Evolutionary conservation across 192 early-diverging fungal genomes (phyloP).

Genomic region (Umbelopsis isabellina): DNA sequence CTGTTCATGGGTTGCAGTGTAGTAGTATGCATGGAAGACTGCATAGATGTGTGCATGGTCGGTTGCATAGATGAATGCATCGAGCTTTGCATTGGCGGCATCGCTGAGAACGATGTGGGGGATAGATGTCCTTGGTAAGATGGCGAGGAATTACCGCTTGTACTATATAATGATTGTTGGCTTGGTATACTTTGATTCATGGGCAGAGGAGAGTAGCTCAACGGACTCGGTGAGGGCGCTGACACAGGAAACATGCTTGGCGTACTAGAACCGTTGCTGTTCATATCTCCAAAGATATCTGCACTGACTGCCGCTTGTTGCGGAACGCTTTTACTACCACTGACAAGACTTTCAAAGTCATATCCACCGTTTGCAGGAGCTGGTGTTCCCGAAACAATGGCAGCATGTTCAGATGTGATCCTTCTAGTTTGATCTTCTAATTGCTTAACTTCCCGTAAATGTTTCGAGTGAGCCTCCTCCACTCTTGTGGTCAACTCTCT

Average conservation of each 20-base stretch:
- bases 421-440: slow-evolving; percentile 54
- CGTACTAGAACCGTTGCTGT: background rate
- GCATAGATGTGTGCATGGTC: no score
- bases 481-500: slow-evolving; percentile 56
- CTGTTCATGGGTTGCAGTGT: no score
- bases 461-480: slow-evolving; percentile 60
- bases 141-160: background rate
- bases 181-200: slow-evolving; percentile 3
- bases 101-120: background rate
- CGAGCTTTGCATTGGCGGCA: background rate
- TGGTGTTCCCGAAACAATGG: slow-evolving; percentile 25
- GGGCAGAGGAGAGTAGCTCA: slow-evolving; percentile 4
- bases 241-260: background rate
- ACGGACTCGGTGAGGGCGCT: background rate
- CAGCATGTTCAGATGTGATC: slow-evolving; percentile 22
- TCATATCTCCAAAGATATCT: slow-evolving; percentile 13
- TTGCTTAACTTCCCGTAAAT: slow-evolving; percentile 60
- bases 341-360: slow-evolving; percentile 12
- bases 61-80: background rate
- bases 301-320: background rate
- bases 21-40: no score
- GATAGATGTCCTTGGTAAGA: slow-evolving; percentile 1
- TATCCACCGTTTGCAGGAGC: slow-evolving; percentile 24
- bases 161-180: background rate
- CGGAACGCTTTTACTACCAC: background rate